Base-by-base conservation (phyloP, 345 rosid species). In the Xanthoceras sorbifolium region DNA sequence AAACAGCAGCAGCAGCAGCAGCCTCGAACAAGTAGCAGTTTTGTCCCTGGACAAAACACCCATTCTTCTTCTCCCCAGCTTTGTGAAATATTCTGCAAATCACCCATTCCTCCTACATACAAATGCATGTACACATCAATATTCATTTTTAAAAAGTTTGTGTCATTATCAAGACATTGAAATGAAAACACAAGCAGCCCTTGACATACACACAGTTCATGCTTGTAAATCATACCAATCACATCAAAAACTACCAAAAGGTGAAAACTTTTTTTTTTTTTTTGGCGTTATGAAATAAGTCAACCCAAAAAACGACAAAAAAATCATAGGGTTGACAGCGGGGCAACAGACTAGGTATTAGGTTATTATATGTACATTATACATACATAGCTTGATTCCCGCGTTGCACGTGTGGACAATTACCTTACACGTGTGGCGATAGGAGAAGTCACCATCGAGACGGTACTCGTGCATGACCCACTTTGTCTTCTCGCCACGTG, bases 391-490 rank as follows among this genome's bases (percentile, higher is more conserved):
- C 59, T 74, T 74, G 63, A 36, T 66, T 55, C 70, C 36, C 44
- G 59, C 73, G 65, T 73, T 50, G 70, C 80, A 40, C 75, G 72
- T 42, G 81, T 48, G 72, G 52, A 32, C 10, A 23, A 0, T 72
- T 89, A 92, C 98, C 98, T 94, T 89, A 28, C 90, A 90, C 77
- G 94, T 69, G 90, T 90, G 92, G 46, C 94, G 94, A 85, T 82
- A 87, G 52, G 94, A 94, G 79, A 85, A 89, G 76, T 92, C 87
- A 22, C 91, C 91, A 70, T 90, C 93, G 9, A 93, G 89, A 55
- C 97, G 97, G 89, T 93, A 93, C 84, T 91, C 98, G 74, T 93
- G 98, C 98, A 93, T 91, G 84, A 93, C 94, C 98, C 98, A 93
- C 82, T 88, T 94, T 69, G 97, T 94, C 81, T 94, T 94, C 78